Evolutionary conservation across 768 basidiomycete species (phyloP).

Genomic region (Auricularia heimuer): DNA sequence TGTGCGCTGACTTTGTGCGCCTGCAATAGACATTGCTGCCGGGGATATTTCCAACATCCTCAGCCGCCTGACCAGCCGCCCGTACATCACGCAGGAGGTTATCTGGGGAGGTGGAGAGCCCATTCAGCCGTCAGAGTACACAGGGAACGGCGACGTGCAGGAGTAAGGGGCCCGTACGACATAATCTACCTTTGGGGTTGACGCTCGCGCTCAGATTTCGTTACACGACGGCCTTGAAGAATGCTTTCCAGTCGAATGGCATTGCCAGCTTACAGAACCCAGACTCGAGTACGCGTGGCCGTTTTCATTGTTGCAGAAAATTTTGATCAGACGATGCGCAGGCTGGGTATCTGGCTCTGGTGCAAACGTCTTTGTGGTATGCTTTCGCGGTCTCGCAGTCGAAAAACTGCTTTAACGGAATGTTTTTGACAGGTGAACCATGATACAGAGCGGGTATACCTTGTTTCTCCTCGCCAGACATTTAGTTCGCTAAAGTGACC

Average conservation of each 20-base stretch:
- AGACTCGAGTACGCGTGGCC: constrained; percentile 17
- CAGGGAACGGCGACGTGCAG: constrained; percentile 50
- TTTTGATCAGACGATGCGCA: constrained; percentile 13
- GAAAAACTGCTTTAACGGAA: not conserved
- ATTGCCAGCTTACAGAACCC: constrained; percentile 45
- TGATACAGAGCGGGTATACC: constrained; percentile 49
- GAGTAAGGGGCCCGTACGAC: constrained; percentile 29
- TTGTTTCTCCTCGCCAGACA: not conserved
- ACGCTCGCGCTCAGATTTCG: constrained; percentile 33
- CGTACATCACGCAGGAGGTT: constrained; percentile 57
- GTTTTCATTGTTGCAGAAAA: constrained; percentile 29
- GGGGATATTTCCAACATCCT: constrained; percentile 46
- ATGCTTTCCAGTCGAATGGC: constrained; percentile 41
- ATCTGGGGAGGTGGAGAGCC: constrained; percentile 41
- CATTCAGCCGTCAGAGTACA: constrained; percentile 47
- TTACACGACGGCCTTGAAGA: constrained; percentile 42
- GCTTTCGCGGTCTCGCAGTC: not conserved
- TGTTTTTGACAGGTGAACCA: constrained; percentile 35
- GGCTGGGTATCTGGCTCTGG: constrained; percentile 46
- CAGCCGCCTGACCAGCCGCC: constrained; percentile 27
- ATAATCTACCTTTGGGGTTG: not conserved
- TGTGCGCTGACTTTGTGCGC: not conserved
- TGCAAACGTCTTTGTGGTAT: constrained; percentile 52
- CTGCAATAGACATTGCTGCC: constrained; percentile 39
- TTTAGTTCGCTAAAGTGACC: no score